Percentiles rank a stretch among this genome's conserved stretches.
phyloP scores from a whole-genome alignment of 1,284 basidiomycete genomes.

The Chalciporus piperatoides region DNA sequence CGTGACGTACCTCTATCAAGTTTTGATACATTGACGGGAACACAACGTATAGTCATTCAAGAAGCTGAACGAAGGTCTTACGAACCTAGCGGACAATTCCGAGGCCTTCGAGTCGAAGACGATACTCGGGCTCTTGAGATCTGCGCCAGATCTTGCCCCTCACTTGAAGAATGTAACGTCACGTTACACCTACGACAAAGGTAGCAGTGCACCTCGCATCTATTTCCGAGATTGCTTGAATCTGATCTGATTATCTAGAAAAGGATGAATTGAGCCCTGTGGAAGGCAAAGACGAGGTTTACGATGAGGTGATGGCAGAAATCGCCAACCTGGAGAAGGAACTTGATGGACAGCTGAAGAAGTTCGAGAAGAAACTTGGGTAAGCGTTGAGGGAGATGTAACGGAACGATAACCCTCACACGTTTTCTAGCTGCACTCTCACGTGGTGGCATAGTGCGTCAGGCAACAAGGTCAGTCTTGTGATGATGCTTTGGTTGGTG shows the following conservation, averaged over 20 bases:
- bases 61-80: conserved; percentile 65
- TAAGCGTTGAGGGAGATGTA: conserved; percentile 29
- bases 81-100: conserved; percentile 59
- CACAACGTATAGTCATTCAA: conserved; percentile 61
- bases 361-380: conserved; percentile 59
- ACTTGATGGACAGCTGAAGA: conserved; percentile 64
- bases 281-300: conserved; percentile 79
- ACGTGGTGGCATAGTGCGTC: conserved; percentile 81
- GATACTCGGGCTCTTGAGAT: conserved; percentile 69
- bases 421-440: conserved; percentile 45
- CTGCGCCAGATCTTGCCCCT: conserved; percentile 75
- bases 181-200: conserved; percentile 65
- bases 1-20: conserved; percentile 23
- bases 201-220: conserved; percentile 34
- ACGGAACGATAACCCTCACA: conserved; percentile 6
- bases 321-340: conserved; percentile 66
- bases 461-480: conserved; percentile 65
- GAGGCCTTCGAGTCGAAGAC: conserved; percentile 74
- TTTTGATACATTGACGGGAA: conserved; percentile 7
- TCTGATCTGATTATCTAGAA: conserved; percentile 36
- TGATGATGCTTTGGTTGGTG: background rate
- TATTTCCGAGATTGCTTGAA: conserved; percentile 2
- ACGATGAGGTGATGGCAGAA: conserved; percentile 72
- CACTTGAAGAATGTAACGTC: conserved; percentile 69
- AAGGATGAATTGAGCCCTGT: conserved; percentile 69